A percentile compares a stretch with the other conserved stretches of the same genome.
Evolutionary conservation across 2,329 filamentous ascomycete genomes (phyloP).

Genomic region (Alternaria rosae): DNA sequence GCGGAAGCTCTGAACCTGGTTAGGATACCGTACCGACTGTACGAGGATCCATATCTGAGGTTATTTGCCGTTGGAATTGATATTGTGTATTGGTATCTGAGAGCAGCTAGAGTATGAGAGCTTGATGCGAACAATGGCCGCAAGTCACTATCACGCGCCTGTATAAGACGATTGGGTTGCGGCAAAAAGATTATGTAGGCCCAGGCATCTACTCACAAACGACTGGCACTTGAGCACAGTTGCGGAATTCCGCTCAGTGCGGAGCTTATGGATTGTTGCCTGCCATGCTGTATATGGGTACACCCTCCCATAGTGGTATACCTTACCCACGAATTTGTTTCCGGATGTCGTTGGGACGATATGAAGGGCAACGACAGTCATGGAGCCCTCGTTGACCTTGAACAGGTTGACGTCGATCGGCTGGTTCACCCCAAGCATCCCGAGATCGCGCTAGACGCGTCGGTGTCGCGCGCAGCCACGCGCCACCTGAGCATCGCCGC

Average conservation of each 20-base stretch:
- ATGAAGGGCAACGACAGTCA: background rate
- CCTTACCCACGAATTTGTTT: background rate
- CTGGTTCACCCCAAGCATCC: background rate
- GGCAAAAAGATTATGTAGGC: background rate
- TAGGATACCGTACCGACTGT: background rate
- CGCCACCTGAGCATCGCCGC: background rate
- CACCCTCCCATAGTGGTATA: background rate
- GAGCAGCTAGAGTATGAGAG: background rate
- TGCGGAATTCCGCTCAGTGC: constrained; percentile 1
- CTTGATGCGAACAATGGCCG: background rate
- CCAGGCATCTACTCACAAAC: too few species aligned
- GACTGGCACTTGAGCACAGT: background rate
- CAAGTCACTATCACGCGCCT: background rate
- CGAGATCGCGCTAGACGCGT: background rate
- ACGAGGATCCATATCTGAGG: background rate
- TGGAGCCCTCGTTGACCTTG: background rate
- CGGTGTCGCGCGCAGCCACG: background rate
- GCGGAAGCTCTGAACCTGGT: fast-evolving
- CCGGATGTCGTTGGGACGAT: background rate
- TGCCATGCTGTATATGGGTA: background rate
- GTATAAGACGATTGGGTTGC: background rate
- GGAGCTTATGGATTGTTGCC: background rate
- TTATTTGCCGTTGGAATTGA: background rate
- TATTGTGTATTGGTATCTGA: background rate
- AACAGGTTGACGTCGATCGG: background rate